These are phyloP conservation scores for Casuarina glauca DNA, from an alignment of 306 rosid species.

Conservation along the genomic window DNA sequence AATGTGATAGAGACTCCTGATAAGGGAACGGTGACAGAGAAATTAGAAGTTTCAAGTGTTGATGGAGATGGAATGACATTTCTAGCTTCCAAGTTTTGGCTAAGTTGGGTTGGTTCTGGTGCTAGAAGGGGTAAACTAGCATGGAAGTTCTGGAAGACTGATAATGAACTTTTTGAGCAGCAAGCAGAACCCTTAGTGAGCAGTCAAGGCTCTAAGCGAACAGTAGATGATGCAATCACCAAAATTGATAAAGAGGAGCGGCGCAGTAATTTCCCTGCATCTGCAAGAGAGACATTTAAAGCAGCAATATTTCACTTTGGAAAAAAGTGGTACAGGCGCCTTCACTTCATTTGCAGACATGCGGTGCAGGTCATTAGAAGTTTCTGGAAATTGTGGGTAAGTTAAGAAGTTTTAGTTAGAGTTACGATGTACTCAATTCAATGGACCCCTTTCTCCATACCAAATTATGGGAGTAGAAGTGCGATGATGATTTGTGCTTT, in stretches of 20 bases:
- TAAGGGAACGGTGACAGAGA: slow-evolving; percentile 34
- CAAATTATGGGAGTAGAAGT: background rate
- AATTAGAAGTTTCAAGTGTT: slow-evolving; percentile 49
- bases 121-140: slow-evolving; percentile 61
- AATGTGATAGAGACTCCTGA: slow-evolving; percentile 41
- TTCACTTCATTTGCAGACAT: slow-evolving; percentile 71
- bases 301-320: slow-evolving; percentile 66
- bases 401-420: slow-evolving; percentile 21
- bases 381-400: slow-evolving; percentile 83
- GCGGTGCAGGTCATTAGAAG: slow-evolving; percentile 50
- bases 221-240: slow-evolving; percentile 50
- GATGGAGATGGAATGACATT: slow-evolving; percentile 62
- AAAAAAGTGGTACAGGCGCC: slow-evolving; percentile 76
- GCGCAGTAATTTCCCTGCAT: slow-evolving; percentile 49
- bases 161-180: slow-evolving; percentile 58
- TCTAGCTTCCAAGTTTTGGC: slow-evolving; percentile 63
- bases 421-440: background rate
- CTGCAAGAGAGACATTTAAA: slow-evolving; percentile 75
- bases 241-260: slow-evolving; percentile 66
- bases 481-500: background rate
- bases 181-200: slow-evolving; percentile 55
- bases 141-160: slow-evolving; percentile 69
- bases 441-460: background rate
- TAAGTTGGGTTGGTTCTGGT: slow-evolving; percentile 74
- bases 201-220: slow-evolving; percentile 47